These are phyloP conservation scores for Tylopilus felleus DNA, from an alignment of 768 basidiomycete genomes.

Conservation along the genomic window DNA sequence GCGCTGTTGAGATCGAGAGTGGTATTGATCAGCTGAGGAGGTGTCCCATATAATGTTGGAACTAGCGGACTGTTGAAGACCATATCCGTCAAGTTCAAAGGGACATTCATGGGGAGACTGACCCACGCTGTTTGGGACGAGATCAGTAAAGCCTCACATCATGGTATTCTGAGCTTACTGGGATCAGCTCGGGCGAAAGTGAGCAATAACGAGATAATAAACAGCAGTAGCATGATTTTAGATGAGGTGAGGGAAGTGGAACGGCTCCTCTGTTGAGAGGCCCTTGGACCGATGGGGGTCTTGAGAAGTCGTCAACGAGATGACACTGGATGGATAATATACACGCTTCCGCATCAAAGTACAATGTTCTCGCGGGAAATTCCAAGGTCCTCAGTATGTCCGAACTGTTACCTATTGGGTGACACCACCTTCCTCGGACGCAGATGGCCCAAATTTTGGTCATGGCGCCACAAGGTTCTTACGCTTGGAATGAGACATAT, in stretches of 20 bases:
- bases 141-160: neutral
- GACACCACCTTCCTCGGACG: too few species aligned
- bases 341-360: too few species aligned
- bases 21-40: conserved; percentile 14
- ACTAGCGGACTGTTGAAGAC: conserved; percentile 17
- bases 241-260: neutral
- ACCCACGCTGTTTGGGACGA: conserved; percentile 13
- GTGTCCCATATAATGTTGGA: conserved; percentile 17
- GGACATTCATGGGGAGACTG: conserved; percentile 15
- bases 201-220: neutral
- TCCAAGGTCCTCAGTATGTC: too few species aligned
- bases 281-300: too few species aligned
- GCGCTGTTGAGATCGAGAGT: conserved; percentile 17
- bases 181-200: neutral
- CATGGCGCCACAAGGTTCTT: too few species aligned
- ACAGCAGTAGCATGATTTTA: neutral
- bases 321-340: too few species aligned
- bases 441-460: neutral
- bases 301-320: too few species aligned
- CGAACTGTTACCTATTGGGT: too few species aligned
- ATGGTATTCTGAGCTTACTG: neutral
- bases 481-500: neutral
- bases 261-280: too few species aligned
- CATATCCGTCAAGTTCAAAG: conserved; percentile 5
- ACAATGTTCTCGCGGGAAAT: too few species aligned